phyloP scores from a whole-genome alignment of 768 basidiomycete species.

The Mycena polygramma region DNA sequence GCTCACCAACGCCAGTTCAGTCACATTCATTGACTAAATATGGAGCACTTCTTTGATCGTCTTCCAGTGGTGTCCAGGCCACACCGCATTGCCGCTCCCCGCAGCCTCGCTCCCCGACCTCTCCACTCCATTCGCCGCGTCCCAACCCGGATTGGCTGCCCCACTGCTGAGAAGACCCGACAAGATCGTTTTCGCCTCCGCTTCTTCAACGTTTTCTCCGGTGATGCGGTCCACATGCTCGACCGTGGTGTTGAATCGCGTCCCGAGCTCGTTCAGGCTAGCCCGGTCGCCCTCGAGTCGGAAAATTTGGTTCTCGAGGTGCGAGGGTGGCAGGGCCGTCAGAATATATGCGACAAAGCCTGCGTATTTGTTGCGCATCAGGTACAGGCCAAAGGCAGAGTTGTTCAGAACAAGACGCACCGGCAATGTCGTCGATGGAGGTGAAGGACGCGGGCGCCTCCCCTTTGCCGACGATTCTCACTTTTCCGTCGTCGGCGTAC shows the following conservation, averaged over 20 bases:
- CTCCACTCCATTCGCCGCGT: slow-evolving; percentile 14
- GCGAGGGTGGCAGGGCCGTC: slow-evolving; percentile 44
- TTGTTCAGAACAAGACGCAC: slow-evolving; percentile 24
- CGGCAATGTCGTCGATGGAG: slow-evolving; percentile 49
- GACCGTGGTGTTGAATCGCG: slow-evolving; percentile 37
- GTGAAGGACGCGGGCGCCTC: slow-evolving; percentile 47
- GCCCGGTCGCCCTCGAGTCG: slow-evolving; percentile 52
- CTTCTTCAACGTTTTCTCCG: neutral
- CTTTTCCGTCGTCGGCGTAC: slow-evolving; percentile 44
- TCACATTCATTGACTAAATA: neutral
- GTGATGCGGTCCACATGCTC: slow-evolving; percentile 34
- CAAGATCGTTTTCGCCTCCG: slow-evolving; percentile 19
- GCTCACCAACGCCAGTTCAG: too few relatives aligned
- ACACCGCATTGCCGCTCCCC: slow-evolving; percentile 39
- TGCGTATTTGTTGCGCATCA: too few relatives aligned
- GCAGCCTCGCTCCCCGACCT: slow-evolving; percentile 33
- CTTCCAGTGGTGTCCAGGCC: slow-evolving; percentile 41
- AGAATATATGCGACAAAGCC: slow-evolving; percentile 50
- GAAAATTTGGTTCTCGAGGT: slow-evolving; percentile 48
- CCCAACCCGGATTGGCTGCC: slow-evolving; percentile 38
- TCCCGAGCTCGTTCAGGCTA: slow-evolving; percentile 45
- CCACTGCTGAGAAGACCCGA: slow-evolving; percentile 25
- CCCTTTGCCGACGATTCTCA: slow-evolving; percentile 48
- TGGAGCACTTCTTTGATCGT: slow-evolving; percentile 35
- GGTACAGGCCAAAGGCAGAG: too few relatives aligned